Evolutionary conservation across 345 rosid species (phyloP).

Genomic region (Arabidopsis arenosa): DNA sequence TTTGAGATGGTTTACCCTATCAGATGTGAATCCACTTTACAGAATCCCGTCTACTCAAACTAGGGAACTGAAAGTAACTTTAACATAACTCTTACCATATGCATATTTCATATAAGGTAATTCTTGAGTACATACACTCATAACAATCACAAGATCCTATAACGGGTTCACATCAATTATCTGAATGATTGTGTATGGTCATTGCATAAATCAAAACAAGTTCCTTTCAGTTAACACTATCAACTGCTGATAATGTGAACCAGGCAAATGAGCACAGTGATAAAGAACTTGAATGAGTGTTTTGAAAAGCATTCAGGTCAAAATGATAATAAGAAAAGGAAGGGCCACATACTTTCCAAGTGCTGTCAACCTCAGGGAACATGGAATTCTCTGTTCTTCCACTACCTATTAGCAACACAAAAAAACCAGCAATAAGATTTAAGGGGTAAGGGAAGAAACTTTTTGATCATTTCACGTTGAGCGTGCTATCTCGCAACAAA

Average conservation of each 20-base stretch:
- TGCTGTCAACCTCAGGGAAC: constrained; percentile 98
- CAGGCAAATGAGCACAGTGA: constrained; percentile 22
- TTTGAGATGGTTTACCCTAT: not conserved
- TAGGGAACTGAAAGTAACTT: not conserved
- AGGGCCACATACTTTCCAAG: constrained; percentile 79
- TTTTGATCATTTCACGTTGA: constrained; percentile 39
- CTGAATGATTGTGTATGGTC: constrained; percentile 12
- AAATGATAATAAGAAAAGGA: constrained; percentile 33
- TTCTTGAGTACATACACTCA: constrained; percentile 2
- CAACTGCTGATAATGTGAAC: constrained; percentile 33
- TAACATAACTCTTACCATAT: not conserved
- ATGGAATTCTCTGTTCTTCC: constrained; percentile 66
- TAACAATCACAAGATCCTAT: constrained; percentile 16
- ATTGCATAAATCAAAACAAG: constrained; percentile 2
- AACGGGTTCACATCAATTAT: not conserved
- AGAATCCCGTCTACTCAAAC: not conserved
- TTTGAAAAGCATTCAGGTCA: constrained; percentile 40
- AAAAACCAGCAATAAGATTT: constrained; percentile 24
- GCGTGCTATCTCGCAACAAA: constrained; percentile 36
- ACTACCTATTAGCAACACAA: constrained; percentile 51
- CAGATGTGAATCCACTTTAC: not conserved
- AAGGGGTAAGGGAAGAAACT: constrained; percentile 25
- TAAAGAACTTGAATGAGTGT: constrained; percentile 21
- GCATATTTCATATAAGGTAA: not conserved
- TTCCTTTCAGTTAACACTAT: constrained; percentile 19